Base-by-base conservation (phyloP, 2,329 filamentous ascomycete genomes). In the Fusarium buharicum region DNA sequence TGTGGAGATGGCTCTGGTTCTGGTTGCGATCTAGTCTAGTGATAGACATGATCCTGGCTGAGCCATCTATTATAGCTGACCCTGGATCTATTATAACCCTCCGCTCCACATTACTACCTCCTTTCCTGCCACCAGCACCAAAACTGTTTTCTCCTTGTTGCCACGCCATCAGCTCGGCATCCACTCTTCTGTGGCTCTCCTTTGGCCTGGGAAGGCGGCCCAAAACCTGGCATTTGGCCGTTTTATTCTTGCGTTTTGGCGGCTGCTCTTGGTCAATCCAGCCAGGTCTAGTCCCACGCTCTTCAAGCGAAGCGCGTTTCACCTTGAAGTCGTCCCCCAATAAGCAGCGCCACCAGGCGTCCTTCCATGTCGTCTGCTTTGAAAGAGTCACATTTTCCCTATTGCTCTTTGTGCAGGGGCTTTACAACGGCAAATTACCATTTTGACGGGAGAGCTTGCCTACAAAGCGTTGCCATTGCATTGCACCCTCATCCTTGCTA, bases 11-110 rank as follows among this genome's bases (percentile, higher is more conserved):
- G 43, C 61, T 62, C 54, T 69, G 33, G 39, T 67, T 62, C 54
- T 69, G 33, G 39, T 67, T 70, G 64, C 60, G 66, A 70, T 69
- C 68, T 64, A 63, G 66, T 60, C 55, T 55, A 60, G 55, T 61
- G 57, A 64, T 56, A 54, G 55, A 50, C 47, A 28, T 53, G 59
- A 70, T 66, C 56, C 67, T 66, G 60, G 64, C 52, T 55, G 56
- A 55, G 51, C 66, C 64, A 66, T 70, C 69, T 67, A 60, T 61
- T 73, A 73, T 72, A 70, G 59, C 62, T 62, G 53, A 70, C 71
- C 72, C 64, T 68, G 68, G 62, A 64, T 66, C 59, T 69, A 62
- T 65, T 73, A 72, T 69, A 71, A 55, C 57, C 57, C 70, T 70
- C 53, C 64, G 59, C 66, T 62, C 66, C 55, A 64, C 66, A 59